Evolutionary conservation across 2,329 filamentous ascomycete species (phyloP), one percentile per base, ranked within the genome.

Genomic region (Colletotrichum filicis): DNA sequence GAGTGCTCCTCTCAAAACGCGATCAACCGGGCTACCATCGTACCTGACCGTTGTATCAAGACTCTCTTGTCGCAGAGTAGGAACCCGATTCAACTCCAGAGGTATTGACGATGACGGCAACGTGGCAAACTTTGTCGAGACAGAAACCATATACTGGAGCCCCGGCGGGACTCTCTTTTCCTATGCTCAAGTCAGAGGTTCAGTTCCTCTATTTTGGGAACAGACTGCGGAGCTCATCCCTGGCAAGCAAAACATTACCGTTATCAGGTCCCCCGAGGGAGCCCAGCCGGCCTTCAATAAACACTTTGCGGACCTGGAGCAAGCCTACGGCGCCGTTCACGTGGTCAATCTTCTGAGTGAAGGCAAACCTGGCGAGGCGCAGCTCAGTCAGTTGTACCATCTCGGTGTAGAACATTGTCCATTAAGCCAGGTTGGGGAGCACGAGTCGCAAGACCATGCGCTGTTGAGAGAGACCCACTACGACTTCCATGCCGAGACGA

Each of bases 111-210:
- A 99, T 80, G 95, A 98, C 79, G 97, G 97, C 16, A 95, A 98
- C 78, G 97, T 98, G 32, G 95, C 97, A 74, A 99, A 99, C 82
- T 99, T 98, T 82, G 97, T 98, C n/a, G 97, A 99, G 83, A 97
- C 95, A 0, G 97, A 99, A 83, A 97, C 95, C 0, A 91, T 96
- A 53, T 95, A 97, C 79, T 98, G 94, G 93, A 93, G 92, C 77
- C 93, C 94, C 1, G 90, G 91, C 1, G 90, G 91, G 4, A 85
- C 95, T 7, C 91, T 95, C 68, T 98, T 98, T 80, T 98, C 97
- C 0, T 99, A 98, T 82, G 94, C 92, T 2, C 97, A 99, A 82
- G 91, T 97, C 30, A 91, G 97, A 77, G 97, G 97, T 49, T 98
- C 95, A 7, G 94, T 99, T 8, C 97, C 97, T 1, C 88, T 98